phyloP scores from a whole-genome alignment of 2,329 filamentous ascomycete genomes.

The Aspergillus sp. region DNA sequence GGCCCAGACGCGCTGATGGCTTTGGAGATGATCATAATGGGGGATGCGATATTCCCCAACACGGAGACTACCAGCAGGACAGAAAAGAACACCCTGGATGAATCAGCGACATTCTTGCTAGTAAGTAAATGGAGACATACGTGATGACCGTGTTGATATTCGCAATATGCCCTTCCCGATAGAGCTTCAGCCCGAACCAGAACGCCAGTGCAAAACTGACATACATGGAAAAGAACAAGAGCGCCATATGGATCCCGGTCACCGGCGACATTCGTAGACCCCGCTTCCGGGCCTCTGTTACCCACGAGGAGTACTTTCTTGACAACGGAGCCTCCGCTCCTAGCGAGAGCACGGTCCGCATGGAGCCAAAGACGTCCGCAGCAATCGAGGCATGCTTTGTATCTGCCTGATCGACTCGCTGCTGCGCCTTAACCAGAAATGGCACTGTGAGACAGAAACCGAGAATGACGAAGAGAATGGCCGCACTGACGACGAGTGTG shows the following conservation, averaged over 20 bases:
- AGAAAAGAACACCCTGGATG: constrained; percentile 32
- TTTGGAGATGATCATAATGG: constrained; percentile 32
- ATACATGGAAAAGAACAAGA: constrained; percentile 30
- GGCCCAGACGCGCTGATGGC: constrained; percentile 24
- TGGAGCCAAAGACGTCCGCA: constrained; percentile 35
- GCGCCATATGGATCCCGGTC: constrained; percentile 25
- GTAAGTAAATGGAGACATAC: constrained; percentile 8
- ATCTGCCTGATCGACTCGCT: constrained; percentile 29
- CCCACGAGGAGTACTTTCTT: constrained; percentile 29
- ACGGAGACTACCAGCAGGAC: constrained; percentile 22
- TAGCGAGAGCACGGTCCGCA: constrained; percentile 39
- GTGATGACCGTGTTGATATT: constrained; percentile 29
- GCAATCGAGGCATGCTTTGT: constrained; percentile 30
- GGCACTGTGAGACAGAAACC: constrained; percentile 27
- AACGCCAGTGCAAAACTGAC: constrained; percentile 27
- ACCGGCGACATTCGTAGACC: constrained; percentile 21
- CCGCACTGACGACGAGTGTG: constrained; percentile 44
- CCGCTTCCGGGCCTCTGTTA: constrained; percentile 28
- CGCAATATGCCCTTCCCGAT: constrained; percentile 21
- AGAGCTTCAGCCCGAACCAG: constrained; percentile 30
- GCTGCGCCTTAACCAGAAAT: constrained; percentile 23
- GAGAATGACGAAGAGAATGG: constrained; percentile 37
- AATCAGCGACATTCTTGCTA: not conserved
- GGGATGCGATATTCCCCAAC: constrained; percentile 23
- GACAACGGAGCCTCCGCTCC: constrained; percentile 34